Evolutionary conservation across 2,329 filamentous ascomycete species (phyloP).

Genomic region (Madurella fahalii): DNA sequence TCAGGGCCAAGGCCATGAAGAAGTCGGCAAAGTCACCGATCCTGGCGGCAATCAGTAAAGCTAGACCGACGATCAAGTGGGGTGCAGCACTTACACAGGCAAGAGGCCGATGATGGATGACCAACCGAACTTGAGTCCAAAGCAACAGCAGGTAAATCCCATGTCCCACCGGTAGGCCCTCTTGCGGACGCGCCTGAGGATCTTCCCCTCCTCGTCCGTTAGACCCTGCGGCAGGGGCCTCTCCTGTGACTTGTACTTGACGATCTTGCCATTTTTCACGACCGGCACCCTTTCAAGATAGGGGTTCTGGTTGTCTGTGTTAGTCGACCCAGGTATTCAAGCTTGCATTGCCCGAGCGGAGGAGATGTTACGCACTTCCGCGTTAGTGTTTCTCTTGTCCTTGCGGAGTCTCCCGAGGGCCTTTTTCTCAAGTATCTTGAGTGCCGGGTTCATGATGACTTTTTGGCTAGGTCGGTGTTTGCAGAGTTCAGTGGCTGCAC

Average conservation of each 20-base stretch:
- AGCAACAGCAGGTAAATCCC: constrained; percentile 68
- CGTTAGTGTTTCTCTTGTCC: constrained; percentile 23
- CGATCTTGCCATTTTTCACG: constrained; percentile 60
- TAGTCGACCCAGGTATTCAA: constrained; percentile 24
- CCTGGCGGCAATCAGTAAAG: constrained; percentile 37
- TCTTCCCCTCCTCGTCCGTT: constrained; percentile 72
- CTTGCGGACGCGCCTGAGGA: constrained; percentile 82
- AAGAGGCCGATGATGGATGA: constrained; percentile 78
- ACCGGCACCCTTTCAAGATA: constrained; percentile 82
- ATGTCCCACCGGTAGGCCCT: constrained; percentile 84
- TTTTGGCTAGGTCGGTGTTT: not conserved
- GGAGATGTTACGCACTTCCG: constrained; percentile 18
- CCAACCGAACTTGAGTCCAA: constrained; percentile 85
- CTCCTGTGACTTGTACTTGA: constrained; percentile 76
- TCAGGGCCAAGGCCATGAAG: constrained; percentile 69
- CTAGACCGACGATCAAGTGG: constrained; percentile 13
- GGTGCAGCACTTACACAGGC: constrained; percentile 61
- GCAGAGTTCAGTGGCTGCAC: not conserved
- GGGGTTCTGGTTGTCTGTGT: constrained; percentile 61
- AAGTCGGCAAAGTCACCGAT: constrained; percentile 72
- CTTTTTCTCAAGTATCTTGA: constrained; percentile 21
- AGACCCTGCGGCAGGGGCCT: constrained; percentile 82
- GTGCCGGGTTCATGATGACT: constrained; percentile 22
- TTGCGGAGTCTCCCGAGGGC: constrained; percentile 20
- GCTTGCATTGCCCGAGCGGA: not conserved